Conservation (phyloP, 202 grass and related monocot species). For the Sporobolus alterniflorus region DNA sequence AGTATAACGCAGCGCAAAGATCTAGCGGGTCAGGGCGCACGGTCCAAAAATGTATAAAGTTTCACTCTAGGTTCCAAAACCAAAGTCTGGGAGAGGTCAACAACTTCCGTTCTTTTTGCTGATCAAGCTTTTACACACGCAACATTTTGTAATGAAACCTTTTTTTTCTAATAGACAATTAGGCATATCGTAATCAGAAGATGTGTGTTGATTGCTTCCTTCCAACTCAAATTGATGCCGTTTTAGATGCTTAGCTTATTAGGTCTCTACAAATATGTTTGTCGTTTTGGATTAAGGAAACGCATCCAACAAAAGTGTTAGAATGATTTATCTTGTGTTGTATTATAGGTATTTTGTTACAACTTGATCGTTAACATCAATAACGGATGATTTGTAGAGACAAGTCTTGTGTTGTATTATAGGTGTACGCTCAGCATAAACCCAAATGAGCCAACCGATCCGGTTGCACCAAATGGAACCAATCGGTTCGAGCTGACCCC, state of each 20-base stretch:
- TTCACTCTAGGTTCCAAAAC: background rate
- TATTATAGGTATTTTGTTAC: no score
- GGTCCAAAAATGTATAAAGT: background rate
- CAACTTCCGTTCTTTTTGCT: constrained; percentile 11
- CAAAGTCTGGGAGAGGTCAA: constrained; percentile 46
- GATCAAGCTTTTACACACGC: background rate
- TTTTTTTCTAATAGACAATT: background rate
- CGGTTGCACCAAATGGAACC: no score
- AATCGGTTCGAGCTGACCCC: no score
- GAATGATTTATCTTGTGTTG: no score
- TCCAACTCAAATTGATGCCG: background rate
- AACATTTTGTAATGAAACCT: background rate
- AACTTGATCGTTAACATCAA: no score
- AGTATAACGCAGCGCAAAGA: constrained; percentile 32
- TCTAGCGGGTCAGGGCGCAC: constrained; percentile 39
- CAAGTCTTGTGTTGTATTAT: no score
- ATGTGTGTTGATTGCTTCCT: background rate
- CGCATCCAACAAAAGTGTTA: background rate
- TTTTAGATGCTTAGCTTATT: constrained; percentile 3
- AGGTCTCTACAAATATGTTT: background rate
- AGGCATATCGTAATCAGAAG: background rate
- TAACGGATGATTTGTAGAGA: no score
- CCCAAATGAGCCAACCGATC: no score
- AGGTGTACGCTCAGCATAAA: no score
- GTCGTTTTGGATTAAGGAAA: background rate